Evolutionary conservation across 768 basidiomycete genomes (phyloP).

Genomic region (Mycena latifolia): DNA sequence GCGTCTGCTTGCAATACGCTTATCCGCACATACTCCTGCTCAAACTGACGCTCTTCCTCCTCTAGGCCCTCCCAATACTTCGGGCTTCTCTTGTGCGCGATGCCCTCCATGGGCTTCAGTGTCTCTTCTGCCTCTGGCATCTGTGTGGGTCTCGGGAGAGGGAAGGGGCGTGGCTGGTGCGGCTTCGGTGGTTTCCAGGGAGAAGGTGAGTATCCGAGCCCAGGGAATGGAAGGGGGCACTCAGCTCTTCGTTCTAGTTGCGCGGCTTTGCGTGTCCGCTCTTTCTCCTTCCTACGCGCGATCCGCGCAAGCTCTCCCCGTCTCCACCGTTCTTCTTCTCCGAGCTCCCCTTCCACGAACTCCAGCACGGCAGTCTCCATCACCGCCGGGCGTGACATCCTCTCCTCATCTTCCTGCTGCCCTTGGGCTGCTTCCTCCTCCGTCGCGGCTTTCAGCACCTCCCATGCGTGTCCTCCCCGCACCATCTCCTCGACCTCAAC

Average conservation of each 20-base stretch:
- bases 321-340: background rate
- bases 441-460: no score
- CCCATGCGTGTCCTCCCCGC: no score
- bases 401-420: no score
- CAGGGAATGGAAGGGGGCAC: conserved; percentile 22
- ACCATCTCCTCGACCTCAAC: no score
- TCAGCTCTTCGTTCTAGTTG: conserved; percentile 26
- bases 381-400: no score
- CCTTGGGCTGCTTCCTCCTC: no score
- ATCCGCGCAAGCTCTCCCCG: background rate
- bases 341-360: no score
- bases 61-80: background rate
- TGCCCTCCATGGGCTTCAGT: background rate
- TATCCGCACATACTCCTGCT: conserved; percentile 16
- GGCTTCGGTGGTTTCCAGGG: no score
- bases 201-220: no score
- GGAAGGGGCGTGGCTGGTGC: no score
- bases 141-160: conserved; percentile 26
- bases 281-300: background rate
- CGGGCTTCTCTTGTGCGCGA: background rate
- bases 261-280: background rate
- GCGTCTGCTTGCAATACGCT: background rate
- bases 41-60: conserved; percentile 20
- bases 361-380: background rate
- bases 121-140: background rate